Evolutionary conservation across 306 rosid species (phyloP), one percentile per base, ranked within the genome.

Genomic region (Heteromeles arbutifolia): DNA sequence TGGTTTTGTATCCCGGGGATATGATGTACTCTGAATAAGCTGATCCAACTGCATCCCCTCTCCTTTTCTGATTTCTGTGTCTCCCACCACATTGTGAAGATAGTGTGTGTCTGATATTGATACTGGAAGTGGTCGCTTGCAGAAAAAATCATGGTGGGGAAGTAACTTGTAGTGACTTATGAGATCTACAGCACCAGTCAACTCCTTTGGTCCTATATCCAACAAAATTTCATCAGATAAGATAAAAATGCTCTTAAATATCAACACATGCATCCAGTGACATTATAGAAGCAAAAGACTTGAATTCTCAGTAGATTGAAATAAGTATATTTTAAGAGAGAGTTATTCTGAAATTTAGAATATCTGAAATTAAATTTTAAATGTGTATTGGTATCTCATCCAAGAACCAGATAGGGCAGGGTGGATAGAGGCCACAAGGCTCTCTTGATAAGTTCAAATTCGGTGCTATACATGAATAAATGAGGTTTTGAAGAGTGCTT

Each of bases 11-110:
- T 92, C 93, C 82, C 92, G 89, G 14, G 81, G 69, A 80, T 83
- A 87, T 25, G 90, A 85, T 54, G 91, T 72, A 62, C 84, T 92
- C 84, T 90, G 96, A 79, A 90, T 86, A 82, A 96, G 99, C 81
- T 96, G 96, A 90, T 89, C 96, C 79, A 96, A 87, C 73, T 96
- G 98, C 97, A 96, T 92, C 74, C 97, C 97, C 74, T 96, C 98
- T 72, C 99, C 99, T 89, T 90, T 92, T 81, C 99, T 88, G 67
- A 92, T 83, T 82, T 92, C 99, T 31, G 96, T 88, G 87, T 96
- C 99, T 84, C 98, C 99, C 76, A 90, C 94, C 65, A 90, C 90
- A 79, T 88, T 88, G 80, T 90, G 90, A 75, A 90, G 85, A 88
- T 96, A 96, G 77, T 92, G 98, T 22, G 99, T 84, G 78, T 92